These are phyloP conservation scores for Apocynum venetum DNA, from an alignment of 257 asterid genomes.

Conservation along the genomic window DNA sequence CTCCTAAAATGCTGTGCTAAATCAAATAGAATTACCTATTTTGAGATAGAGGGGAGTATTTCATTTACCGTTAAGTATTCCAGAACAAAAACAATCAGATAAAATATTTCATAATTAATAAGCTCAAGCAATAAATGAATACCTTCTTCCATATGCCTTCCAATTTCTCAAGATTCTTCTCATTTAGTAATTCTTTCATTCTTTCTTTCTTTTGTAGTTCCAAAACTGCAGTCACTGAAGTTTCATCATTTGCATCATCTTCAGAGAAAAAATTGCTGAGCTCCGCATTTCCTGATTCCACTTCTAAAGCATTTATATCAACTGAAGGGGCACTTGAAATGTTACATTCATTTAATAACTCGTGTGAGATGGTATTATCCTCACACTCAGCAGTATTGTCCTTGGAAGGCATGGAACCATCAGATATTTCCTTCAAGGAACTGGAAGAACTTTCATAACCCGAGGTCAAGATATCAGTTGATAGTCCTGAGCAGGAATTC, in stretches of 20 bases:
- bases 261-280: slow-evolving; percentile 75
- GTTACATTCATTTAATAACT: slow-evolving; percentile 22
- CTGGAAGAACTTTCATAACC: slow-evolving; percentile 49
- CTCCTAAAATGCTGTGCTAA: neutral
- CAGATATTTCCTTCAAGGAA: slow-evolving; percentile 38
- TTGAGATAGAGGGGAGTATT: neutral
- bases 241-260: slow-evolving; percentile 43
- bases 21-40: neutral
- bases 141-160: slow-evolving; percentile 99
- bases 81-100: neutral
- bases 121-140: slow-evolving; percentile 22
- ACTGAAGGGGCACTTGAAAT: slow-evolving; percentile 24
- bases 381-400: slow-evolving; percentile 32
- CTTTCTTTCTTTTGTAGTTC: slow-evolving; percentile 70
- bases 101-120: neutral
- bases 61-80: neutral
- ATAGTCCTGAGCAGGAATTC: slow-evolving; percentile 55
- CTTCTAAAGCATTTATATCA: slow-evolving; percentile 39
- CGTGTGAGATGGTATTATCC: slow-evolving; percentile 29
- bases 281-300: slow-evolving; percentile 63
- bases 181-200: slow-evolving; percentile 63
- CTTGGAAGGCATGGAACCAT: slow-evolving; percentile 31
- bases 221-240: slow-evolving; percentile 44
- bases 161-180: slow-evolving; percentile 65
- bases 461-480: slow-evolving; percentile 67